Percentiles rank a stretch among this genome's conserved stretches.
phyloP scores from a whole-genome alignment of 108 stramenopile genomes.

The Pseudonitzschia delicatissima region DNA sequence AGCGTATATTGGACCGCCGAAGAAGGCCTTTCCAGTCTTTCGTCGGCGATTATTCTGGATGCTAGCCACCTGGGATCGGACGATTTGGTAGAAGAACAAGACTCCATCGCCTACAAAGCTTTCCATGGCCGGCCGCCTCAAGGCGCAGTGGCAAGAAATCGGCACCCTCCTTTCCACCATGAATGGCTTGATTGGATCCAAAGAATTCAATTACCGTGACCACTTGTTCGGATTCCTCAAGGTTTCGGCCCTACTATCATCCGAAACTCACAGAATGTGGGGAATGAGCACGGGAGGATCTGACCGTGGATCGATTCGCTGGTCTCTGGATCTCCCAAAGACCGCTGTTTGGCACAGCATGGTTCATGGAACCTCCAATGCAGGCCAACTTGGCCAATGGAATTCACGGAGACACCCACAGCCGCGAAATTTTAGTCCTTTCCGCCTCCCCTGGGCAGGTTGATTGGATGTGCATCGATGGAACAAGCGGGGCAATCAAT shows the following conservation, averaged over 20 bases:
- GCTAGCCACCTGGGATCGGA: slow-evolving; percentile 66
- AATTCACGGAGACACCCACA: slow-evolving; percentile 67
- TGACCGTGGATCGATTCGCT: slow-evolving; percentile 46
- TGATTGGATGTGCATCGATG: slow-evolving; percentile 80
- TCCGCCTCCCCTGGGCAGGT: slow-evolving; percentile 34
- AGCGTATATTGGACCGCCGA: slow-evolving; percentile 63
- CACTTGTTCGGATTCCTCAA: slow-evolving; percentile 82
- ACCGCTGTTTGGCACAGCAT: slow-evolving; percentile 62
- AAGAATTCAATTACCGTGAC: slow-evolving; percentile 40
- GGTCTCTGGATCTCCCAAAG: slow-evolving; percentile 59
- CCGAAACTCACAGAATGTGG: slow-evolving; percentile 50
- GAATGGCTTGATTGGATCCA: slow-evolving; percentile 13
- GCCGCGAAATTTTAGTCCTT: slow-evolving; percentile 63
- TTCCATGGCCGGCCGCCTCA: slow-evolving; percentile 48
- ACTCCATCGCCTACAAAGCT: slow-evolving; percentile 29
- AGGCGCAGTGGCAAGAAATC: slow-evolving; percentile 50
- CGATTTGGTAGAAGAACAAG: slow-evolving; percentile 42
- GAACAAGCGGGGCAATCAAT: slow-evolving; percentile 60
- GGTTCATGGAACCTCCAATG: slow-evolving; percentile 74
- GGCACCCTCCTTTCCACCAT: slow-evolving; percentile 23
- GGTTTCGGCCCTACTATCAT: slow-evolving; percentile 65
- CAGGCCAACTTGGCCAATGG: slow-evolving; percentile 48
- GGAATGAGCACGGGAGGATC: slow-evolving; percentile 55
- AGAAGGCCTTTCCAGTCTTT: slow-evolving; percentile 62
- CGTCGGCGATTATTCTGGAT: slow-evolving; percentile 71